Base-by-base conservation (phyloP, 2,329 filamentous ascomycete genomes). In the Xylaria sp. region DNA sequence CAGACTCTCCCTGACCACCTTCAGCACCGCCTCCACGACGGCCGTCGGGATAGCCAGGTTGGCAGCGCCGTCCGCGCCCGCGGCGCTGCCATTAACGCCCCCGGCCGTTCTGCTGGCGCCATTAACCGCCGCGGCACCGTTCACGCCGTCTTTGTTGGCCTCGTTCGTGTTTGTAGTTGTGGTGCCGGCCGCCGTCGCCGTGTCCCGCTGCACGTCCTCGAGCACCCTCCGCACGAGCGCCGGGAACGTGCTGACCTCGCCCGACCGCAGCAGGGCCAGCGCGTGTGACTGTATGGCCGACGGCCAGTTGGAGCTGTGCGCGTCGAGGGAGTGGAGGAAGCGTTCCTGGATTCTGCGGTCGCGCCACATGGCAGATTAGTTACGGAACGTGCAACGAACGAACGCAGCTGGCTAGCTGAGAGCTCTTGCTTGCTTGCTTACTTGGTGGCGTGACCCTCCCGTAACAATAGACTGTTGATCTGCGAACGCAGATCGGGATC, bases 1-100 rank as follows among this genome's bases (percentile, higher is more conserved):
- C 48, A 91, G 80, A 70, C 84, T 85, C 72, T 90, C 87, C 66
- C 85, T 82, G 32, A 88, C 88, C 36, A 87, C 81, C 70, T 83
- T 84, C n/a, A 90, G 80, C 4, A 88, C 87, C 71, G 91, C 87
- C 30, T 90, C 86, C 15, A 91, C 79, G n/a, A 90, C 87, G 2
- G 81, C 76, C 63, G 84, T 82, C 13, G 90, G 89, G 48, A 91
- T 77, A 36, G 88, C 89, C 15, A 90, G 82, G 72, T 77, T 83
- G 20, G 69, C 59, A 30, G 76, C 76, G 13, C 74, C 77, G 18
- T 71, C 73, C 3, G 56, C 48, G 13, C 63, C 74, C 12, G 71
- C 74, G 36, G 72, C 71, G 50, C 72, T 71, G 63, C 76, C 74
- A 71, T 80, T 83, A 5, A 70, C 72, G 13, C 59, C 56, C 8